phyloP scores from a whole-genome alignment of 2,329 filamentous ascomycete genomes.

The Paraconiothyrium sp. region DNA sequence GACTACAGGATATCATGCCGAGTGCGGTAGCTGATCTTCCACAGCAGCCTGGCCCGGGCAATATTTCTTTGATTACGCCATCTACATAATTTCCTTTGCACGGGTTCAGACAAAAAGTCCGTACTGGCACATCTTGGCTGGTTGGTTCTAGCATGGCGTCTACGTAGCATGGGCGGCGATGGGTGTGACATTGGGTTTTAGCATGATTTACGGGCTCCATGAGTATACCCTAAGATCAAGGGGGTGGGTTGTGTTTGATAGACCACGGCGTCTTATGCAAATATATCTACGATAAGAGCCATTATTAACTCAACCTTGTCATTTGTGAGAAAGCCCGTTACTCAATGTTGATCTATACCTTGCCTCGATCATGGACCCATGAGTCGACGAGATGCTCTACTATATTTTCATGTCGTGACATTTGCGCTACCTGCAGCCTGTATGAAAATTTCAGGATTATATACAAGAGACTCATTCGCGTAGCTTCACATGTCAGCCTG shows the following conservation, averaged over 20 bases:
- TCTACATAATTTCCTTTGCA: slow-evolving; percentile 18
- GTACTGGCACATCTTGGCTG: slow-evolving; percentile 39
- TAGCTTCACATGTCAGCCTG: too few relatives aligned
- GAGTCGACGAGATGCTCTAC: too few relatives aligned
- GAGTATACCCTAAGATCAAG: slow-evolving; percentile 34
- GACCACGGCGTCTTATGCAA: slow-evolving; percentile 36
- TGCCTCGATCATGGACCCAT: too few relatives aligned
- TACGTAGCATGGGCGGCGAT: slow-evolving; percentile 46
- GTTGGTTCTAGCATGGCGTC: slow-evolving; percentile 50
- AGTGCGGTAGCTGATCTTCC: slow-evolving; percentile 10
- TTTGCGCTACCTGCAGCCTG: too few relatives aligned
- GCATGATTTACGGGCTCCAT: slow-evolving; percentile 35
- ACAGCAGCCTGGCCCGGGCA: slow-evolving; percentile 19
- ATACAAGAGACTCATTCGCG: too few relatives aligned
- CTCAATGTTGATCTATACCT: too few relatives aligned
- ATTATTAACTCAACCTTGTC: neutral
- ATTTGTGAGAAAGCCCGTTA: too few relatives aligned
- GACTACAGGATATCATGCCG: neutral
- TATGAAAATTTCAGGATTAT: too few relatives aligned
- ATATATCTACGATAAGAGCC: slow-evolving; percentile 37
- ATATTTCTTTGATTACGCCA: slow-evolving; percentile 17
- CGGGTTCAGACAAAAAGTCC: slow-evolving; percentile 25
- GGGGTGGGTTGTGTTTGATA: slow-evolving; percentile 36
- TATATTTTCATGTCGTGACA: too few relatives aligned
- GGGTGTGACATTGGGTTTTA: slow-evolving; percentile 41